These are phyloP conservation scores for Globisporangium apiculatum DNA, from an alignment of 352 stramenopile genomes.

Conservation along the genomic window DNA sequence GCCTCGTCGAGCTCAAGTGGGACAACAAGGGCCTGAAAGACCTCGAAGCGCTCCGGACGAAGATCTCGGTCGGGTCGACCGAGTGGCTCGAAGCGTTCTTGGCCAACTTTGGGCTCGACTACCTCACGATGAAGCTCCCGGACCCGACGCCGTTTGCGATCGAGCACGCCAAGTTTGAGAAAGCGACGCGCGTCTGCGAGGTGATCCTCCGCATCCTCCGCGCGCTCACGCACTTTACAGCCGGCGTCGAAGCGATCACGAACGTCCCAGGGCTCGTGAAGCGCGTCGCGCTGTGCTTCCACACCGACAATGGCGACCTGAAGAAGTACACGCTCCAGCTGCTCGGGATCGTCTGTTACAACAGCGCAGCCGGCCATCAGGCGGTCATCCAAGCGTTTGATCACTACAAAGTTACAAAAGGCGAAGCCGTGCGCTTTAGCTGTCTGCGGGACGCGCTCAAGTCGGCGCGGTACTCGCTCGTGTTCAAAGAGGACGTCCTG, in stretches of 20 bases:
- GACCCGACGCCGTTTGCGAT: constrained; percentile 77
- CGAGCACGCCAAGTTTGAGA: constrained; percentile 74
- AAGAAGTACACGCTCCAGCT: constrained; percentile 81
- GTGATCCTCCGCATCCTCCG: constrained; percentile 70
- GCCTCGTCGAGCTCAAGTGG: constrained; percentile 77
- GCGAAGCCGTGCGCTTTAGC: constrained; percentile 72
- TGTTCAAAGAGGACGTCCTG: constrained; percentile 87
- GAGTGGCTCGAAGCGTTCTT: constrained; percentile 80
- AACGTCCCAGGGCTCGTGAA: constrained; percentile 78
- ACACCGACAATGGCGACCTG: constrained; percentile 75
- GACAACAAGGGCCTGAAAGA: constrained; percentile 75
- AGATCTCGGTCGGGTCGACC: constrained; percentile 58
- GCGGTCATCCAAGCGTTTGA: constrained; percentile 78
- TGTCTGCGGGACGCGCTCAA: constrained; percentile 76
- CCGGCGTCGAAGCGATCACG: constrained; percentile 74
- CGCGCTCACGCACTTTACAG: constrained; percentile 72
- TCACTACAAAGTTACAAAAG: constrained; percentile 81
- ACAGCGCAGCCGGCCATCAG: constrained; percentile 73
- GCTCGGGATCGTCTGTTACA: constrained; percentile 82
- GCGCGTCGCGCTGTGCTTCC: constrained; percentile 72
- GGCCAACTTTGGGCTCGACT: constrained; percentile 68
- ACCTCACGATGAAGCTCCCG: constrained; percentile 81
- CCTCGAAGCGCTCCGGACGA: constrained; percentile 57
- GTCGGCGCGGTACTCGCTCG: constrained; percentile 73
- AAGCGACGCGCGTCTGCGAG: constrained; percentile 67